phyloP scores from a whole-genome alignment of 2,329 filamentous ascomycete genomes.

The Tolypocladium paradoxum region DNA sequence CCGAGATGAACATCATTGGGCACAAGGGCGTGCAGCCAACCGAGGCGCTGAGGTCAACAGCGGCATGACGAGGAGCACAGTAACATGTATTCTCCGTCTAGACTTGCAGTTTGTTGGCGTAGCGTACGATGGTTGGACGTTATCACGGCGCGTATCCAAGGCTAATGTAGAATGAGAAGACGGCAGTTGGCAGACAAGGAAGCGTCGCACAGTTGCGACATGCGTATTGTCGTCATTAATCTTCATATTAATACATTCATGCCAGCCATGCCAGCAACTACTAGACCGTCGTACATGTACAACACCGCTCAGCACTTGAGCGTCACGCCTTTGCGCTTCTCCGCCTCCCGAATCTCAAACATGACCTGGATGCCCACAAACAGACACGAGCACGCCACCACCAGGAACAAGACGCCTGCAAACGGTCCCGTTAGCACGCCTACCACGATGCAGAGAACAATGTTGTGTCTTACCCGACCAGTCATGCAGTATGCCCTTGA shows the following conservation, averaged over 20 bases:
- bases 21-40: constrained; percentile 1
- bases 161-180: background rate
- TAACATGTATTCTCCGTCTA: background rate
- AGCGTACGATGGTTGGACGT: background rate
- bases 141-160: background rate
- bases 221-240: no score
- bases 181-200: background rate
- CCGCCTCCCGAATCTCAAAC: constrained; percentile 86
- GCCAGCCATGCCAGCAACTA: background rate
- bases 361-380: constrained; percentile 88
- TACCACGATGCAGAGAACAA: background rate
- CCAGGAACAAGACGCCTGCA: constrained; percentile 60
- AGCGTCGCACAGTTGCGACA: background rate
- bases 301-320: constrained; percentile 57
- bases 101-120: background rate
- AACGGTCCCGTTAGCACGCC: constrained; percentile 10
- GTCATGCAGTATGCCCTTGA: constrained; percentile 64
- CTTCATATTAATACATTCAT: background rate
- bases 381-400: constrained; percentile 58
- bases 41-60: constrained; percentile 9
- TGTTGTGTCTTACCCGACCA: no score
- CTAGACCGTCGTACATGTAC: background rate
- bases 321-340: constrained; percentile 70
- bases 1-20: constrained; percentile 15
- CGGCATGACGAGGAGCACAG: background rate